phyloP scores from a whole-genome alignment of 2,329 filamentous ascomycete species.

The Thermochaetoides dissita region DNA sequence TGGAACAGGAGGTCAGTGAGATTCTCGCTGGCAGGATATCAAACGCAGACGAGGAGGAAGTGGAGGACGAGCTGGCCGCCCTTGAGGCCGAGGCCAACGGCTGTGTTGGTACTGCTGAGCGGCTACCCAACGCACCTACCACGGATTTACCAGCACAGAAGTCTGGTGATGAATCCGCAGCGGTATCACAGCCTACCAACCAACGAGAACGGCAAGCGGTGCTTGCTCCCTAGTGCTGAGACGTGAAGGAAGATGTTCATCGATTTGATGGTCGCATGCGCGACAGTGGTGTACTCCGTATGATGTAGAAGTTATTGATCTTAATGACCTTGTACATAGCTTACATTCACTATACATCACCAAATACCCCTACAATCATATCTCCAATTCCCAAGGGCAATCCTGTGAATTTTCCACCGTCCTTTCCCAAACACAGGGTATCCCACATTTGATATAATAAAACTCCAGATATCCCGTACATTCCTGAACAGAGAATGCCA shows the following conservation, averaged over 20 bases:
- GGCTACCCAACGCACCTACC: slow-evolving; percentile 18
- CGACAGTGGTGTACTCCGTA: no score
- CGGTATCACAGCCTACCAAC: slow-evolving; percentile 5
- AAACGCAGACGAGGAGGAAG: slow-evolving; percentile 92
- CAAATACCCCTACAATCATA: no score
- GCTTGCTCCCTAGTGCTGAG: slow-evolving; percentile 12
- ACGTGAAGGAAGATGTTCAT: neutral
- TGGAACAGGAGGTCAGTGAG: slow-evolving; percentile 68
- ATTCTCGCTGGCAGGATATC: slow-evolving; percentile 81
- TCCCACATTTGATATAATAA: no score
- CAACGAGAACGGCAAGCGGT: slow-evolving; percentile 17
- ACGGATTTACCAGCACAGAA: slow-evolving; percentile 13
- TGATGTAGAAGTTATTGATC: no score
- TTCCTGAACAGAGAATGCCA: no score
- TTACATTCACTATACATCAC: no score
- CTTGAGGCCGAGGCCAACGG: slow-evolving; percentile 48
- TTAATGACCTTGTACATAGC: no score
- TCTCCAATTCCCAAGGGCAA: no score
- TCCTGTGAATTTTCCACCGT: no score
- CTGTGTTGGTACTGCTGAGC: slow-evolving; percentile 1
- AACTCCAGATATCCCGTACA: no score
- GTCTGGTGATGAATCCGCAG: slow-evolving; percentile 4
- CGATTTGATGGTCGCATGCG: no score
- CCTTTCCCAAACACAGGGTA: no score
- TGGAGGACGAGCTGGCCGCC: slow-evolving; percentile 83